phyloP scores from a whole-genome alignment of 2,329 filamentous ascomycete genomes.

The Paracorniculantispora psalliotae region DNA sequence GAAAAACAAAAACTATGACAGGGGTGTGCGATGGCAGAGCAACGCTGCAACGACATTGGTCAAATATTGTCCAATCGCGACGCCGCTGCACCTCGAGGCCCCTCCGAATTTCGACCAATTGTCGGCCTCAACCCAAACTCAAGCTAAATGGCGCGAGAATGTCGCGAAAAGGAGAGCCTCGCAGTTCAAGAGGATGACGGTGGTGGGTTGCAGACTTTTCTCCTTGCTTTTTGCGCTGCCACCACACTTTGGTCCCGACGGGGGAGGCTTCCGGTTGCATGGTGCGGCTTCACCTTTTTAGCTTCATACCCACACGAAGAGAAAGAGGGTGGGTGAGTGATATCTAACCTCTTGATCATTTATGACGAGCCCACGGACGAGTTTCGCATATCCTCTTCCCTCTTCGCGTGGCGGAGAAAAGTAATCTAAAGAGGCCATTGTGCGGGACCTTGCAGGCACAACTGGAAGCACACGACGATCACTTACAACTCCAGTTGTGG shows the following conservation, averaged over 20 bases:
- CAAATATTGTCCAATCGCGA: conserved; percentile 5
- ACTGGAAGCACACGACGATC: conserved; percentile 11
- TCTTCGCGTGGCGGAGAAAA: conserved; percentile 6
- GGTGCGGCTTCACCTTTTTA: background rate
- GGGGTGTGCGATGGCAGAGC: background rate
- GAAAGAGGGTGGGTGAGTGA: conserved; percentile 5
- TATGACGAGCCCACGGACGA: background rate
- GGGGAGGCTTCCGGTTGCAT: conserved; percentile 6
- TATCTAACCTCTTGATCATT: conserved; percentile 8
- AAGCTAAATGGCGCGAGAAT: background rate
- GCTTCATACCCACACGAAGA: background rate
- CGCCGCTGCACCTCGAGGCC: background rate
- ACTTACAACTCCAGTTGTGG: conserved; percentile 8
- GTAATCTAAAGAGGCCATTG: conserved; percentile 7
- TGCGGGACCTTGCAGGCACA: conserved; percentile 8
- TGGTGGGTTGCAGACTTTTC: conserved; percentile 3
- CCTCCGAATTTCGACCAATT: conserved; percentile 4
- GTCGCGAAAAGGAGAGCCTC: background rate
- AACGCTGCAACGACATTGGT: background rate
- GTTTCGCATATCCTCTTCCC: background rate
- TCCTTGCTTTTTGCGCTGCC: background rate
- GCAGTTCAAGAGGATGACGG: background rate
- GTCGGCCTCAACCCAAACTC: background rate
- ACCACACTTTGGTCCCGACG: background rate
- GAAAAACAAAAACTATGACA: background rate